phyloP scores from a whole-genome alignment of 140 eudicot species.

The Anethum foeniculum region DNA sequence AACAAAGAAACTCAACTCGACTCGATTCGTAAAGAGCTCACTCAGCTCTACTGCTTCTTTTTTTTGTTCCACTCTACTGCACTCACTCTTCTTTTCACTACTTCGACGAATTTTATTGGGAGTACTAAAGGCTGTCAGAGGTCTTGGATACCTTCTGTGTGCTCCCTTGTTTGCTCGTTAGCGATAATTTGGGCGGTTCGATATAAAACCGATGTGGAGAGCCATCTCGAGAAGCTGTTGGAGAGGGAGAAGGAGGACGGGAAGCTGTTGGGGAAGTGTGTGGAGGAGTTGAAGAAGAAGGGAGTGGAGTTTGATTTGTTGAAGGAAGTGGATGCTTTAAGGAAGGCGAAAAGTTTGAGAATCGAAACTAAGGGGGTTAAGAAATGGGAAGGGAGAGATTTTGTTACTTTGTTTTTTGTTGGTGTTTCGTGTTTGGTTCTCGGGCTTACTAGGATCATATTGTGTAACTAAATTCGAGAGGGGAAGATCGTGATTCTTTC shows the following conservation, averaged over 20 bases:
- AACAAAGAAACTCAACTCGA: conserved; percentile 86
- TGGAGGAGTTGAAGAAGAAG: conserved; percentile 77
- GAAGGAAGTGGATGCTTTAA: conserved; percentile 82
- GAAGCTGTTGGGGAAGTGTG: conserved; percentile 66
- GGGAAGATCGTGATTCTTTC: neutral
- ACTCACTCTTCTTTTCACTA: conserved; percentile 47
- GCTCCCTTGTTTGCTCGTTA: conserved; percentile 54
- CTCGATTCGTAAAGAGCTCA: conserved; percentile 48
- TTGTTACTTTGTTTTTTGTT: conserved; percentile 63
- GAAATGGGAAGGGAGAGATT: conserved; percentile 76
- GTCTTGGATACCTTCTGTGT: conserved; percentile 75
- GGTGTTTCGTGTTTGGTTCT: conserved; percentile 63
- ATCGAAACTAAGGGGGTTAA: conserved; percentile 46
- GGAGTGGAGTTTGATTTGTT: conserved; percentile 87
- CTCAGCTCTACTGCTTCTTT: conserved; percentile 77
- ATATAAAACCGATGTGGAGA: conserved; percentile 59
- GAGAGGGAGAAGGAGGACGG: conserved; percentile 84
- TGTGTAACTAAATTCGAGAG: conserved; percentile 31
- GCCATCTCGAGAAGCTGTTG: conserved; percentile 60
- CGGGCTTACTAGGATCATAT: conserved; percentile 59
- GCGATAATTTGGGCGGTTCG: conserved; percentile 87
- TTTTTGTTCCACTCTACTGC: conserved; percentile 75
- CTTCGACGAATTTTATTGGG: conserved; percentile 22
- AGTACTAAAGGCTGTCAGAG: conserved; percentile 23
- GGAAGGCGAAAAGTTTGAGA: conserved; percentile 72